Base-by-base conservation (phyloP, 2,329 filamentous ascomycete genomes). In the Sphaerulina vaccinii region DNA sequence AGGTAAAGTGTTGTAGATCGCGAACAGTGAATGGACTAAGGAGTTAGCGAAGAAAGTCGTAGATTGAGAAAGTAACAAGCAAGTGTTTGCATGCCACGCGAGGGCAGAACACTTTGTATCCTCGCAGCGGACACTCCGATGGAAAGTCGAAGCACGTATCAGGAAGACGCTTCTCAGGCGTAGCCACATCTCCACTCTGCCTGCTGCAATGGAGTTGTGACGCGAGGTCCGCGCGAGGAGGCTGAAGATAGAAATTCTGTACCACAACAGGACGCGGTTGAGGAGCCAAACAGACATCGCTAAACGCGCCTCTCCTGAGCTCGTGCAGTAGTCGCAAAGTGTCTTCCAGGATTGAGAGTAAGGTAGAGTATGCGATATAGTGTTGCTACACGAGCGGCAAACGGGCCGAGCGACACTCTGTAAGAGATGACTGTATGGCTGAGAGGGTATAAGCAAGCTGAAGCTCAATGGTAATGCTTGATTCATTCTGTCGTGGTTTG, bases 211-310 rank as follows among this genome's bases (percentile, higher is more conserved):
- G 38, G 37, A 23, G 21, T 16, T 16, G 53, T 52, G 53, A 49
- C 48, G 52, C 53, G 36, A 36, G 40, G 32, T 18, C 22, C 24
- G 42, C 42, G 48, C 37, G 41, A 46, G 35, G 52, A 47, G 40
- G 45, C 51, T 54, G 32, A 54, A 54, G 43, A 49, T 45, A 52
- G 43, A 43, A 48, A 32, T 18, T 10, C 23, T 15, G 53, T 55
- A 49, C 27, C 36, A 55, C 53, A 29, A 15, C 36, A 13, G 27
- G 27, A 13, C 35, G 38, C 37, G 33, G 27, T 39, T 21, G 45
- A 27, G 16, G 45, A 24, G 22, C 40, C 33, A 38, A n/a, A 36
- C 36, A 49, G 37, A 52, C 44, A 37, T 49, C 53, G 49, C 42
- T 49, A 33, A 16, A 5, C 7, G 42, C 36, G 22, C 36, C 16